Percentiles rank a stretch among this genome's conserved stretches.
phyloP scores from a whole-genome alignment of 2,329 filamentous ascomycete genomes.

The Plectosphaerella sp. region DNA sequence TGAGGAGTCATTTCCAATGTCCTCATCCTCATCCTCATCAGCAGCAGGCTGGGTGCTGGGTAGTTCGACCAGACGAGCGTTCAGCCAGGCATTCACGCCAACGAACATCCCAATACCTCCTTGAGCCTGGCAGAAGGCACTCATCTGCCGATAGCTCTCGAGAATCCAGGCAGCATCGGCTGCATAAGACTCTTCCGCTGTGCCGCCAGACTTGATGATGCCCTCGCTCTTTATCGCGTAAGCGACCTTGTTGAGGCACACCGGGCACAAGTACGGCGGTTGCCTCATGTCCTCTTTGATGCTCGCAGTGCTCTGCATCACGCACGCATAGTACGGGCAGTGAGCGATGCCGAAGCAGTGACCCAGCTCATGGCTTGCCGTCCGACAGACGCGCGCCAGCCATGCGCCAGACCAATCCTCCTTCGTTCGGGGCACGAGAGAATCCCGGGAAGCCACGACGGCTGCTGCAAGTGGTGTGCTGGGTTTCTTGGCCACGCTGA shows the following conservation, averaged over 20 bases:
- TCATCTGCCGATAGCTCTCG: constrained; percentile 31
- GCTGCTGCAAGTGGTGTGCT: constrained; percentile 27
- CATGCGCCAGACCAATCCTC: constrained; percentile 39
- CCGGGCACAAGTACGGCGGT: constrained; percentile 58
- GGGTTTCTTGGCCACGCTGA: constrained; percentile 1
- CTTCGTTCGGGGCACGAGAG: constrained; percentile 14
- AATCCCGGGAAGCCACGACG: constrained; percentile 19
- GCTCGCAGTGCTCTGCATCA: constrained; percentile 56
- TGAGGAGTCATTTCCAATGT: background rate
- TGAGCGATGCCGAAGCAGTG: constrained; percentile 65
- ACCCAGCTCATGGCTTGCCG: constrained; percentile 60
- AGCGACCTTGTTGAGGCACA: constrained; percentile 52
- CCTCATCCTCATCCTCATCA: background rate
- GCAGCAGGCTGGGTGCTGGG: background rate
- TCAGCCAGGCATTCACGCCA: constrained; percentile 39
- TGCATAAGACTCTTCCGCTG: constrained; percentile 15
- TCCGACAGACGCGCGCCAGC: constrained; percentile 53
- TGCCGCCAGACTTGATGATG: constrained; percentile 3
- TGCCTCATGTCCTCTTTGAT: constrained; percentile 56
- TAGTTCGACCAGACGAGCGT: background rate
- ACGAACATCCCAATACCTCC: constrained; percentile 37
- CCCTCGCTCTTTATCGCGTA: constrained; percentile 21
- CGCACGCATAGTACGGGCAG: constrained; percentile 61
- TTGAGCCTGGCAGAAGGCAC: constrained; percentile 35
- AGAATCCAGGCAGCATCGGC: constrained; percentile 11